Evolutionary conservation across 495 filamentous ascomycete species (phyloP), one percentile per base, ranked within the genome.

Genomic region (Rostrohypoxylon terebratum): DNA sequence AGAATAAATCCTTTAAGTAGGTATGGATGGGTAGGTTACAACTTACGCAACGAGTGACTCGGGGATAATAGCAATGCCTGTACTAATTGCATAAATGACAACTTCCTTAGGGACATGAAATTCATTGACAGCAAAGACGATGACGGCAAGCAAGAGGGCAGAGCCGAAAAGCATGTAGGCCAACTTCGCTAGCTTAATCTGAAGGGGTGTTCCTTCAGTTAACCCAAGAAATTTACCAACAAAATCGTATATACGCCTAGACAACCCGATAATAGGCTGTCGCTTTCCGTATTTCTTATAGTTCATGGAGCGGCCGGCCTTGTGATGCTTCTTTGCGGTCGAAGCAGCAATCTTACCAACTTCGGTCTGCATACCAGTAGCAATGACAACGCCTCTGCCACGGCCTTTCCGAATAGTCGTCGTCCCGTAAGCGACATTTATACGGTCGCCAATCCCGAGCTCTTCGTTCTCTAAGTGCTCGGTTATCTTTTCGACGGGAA

Each of bases 291-390:
- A 84, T 72, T 92, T 87, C 72, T 86, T 88, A 58, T 86, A 86
- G 66, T 87, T 89, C 81, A 91, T 87, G 10, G 87, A 89, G 10
- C 87, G 83, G 20, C 84, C 86, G n/a, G 86, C 77, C 69, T 90
- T 91, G 63, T 87, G 82, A 31, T 83, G 77, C 74, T 87, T 90
- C 71, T 87, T 88, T 55, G 77, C 74, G 59, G 89, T 87, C n/a
- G 86, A 75, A 58, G 83, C 85, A 9, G 93, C 93, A 76, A 96
- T 96, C 75, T 88, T 93, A n/a, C 93, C 93, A 50, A 96, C 91
- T 78, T 94, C 91, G 0, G 93, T 96, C 59, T 83, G 76, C 93
- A 95, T 95, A 9, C 91, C 93, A n/a, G 89, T 92, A 58, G 81
- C 84, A 25, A 88, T 84, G 34, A 90, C 89, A 65, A 93, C 86